phyloP scores from a whole-genome alignment of 2,329 filamentous ascomycete genomes.

The Cytospora piceae region DNA sequence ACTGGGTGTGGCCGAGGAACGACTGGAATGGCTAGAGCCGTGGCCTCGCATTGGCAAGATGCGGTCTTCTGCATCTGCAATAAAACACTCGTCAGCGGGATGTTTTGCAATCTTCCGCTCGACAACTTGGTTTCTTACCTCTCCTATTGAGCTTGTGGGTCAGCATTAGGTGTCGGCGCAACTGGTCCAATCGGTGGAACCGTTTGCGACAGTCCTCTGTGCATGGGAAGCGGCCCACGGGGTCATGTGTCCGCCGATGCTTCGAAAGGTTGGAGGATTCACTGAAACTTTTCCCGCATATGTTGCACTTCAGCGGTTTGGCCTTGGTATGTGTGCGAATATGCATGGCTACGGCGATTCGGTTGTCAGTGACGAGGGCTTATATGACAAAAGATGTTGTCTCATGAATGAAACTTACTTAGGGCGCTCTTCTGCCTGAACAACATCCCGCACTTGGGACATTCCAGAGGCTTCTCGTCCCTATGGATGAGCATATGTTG shows the following conservation, averaged over 20 bases:
- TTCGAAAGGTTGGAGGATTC: conserved; percentile 71
- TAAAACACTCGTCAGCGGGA: not conserved
- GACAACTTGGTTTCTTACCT: conserved; percentile 34
- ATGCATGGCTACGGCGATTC: conserved; percentile 61
- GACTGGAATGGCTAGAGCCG: not conserved
- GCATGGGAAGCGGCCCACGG: conserved; percentile 56
- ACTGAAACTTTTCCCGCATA: conserved; percentile 62
- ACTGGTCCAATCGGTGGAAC: conserved; percentile 64
- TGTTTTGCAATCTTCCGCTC: not conserved
- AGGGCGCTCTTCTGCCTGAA: conserved; percentile 69
- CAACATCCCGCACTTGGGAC: conserved; percentile 12
- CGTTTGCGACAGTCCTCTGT: conserved; percentile 51
- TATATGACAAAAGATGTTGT: not conserved
- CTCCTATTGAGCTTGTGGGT: conserved; percentile 19
- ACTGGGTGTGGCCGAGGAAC: not conserved
- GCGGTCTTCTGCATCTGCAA: conserved; percentile 3
- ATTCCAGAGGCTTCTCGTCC: conserved; percentile 42
- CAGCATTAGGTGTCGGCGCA: conserved; percentile 56
- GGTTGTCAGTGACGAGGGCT: not conserved
- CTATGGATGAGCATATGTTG: conserved; percentile 71
- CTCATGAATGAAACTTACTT: conserved; percentile 50
- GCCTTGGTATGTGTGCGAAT: conserved; percentile 67
- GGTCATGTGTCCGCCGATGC: conserved; percentile 64
- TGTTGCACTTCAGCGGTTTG: conserved; percentile 63
- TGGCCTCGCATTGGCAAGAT: not conserved